Conservation (phyloP, 78 protist species). For the Cyanophora paradoxa region DNA sequence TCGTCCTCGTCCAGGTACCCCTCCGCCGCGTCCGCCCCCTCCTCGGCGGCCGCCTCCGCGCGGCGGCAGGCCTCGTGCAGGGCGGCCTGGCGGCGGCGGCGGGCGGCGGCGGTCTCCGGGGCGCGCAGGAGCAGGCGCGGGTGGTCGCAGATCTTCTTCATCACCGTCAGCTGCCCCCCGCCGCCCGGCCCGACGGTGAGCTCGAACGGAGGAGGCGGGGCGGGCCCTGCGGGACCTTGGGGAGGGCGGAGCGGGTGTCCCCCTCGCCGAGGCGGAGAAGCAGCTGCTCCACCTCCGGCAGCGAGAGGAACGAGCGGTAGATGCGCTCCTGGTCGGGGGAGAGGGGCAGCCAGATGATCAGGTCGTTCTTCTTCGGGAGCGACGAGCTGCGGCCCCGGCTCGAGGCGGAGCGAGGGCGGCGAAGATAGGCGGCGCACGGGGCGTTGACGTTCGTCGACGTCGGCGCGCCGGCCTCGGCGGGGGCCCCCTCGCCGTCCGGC, state of each 20-base stretch:
- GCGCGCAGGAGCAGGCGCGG: constrained; percentile 28
- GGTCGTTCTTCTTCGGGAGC: constrained; percentile 45
- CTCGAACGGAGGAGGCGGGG: constrained; percentile 2
- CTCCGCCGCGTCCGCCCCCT: not conserved
- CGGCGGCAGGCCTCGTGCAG: not conserved
- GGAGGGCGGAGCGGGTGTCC: too few species aligned
- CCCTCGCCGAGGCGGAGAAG: not conserved
- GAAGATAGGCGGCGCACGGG: too few species aligned
- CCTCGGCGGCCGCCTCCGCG: constrained; percentile 5
- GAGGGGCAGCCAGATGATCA: constrained; percentile 56
- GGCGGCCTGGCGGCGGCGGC: not conserved
- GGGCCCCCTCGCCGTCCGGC: not conserved
- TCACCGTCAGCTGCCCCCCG: constrained; percentile 52
- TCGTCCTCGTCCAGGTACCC: not conserved
- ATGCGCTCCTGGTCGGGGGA: constrained; percentile 41
- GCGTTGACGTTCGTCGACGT: too few species aligned
- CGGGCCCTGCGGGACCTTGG: not conserved
- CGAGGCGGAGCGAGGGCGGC: not conserved
- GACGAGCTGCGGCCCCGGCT: not conserved
- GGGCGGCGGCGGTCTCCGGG: not conserved
- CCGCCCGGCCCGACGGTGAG: constrained; percentile 22
- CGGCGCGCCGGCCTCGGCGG: too few species aligned
- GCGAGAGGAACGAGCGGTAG: constrained; percentile 37
- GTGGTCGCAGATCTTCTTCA: constrained; percentile 57
- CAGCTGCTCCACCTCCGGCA: constrained; percentile 7